Evolutionary conservation across 495 filamentous ascomycete species (phyloP).

Genomic region (Aspergillus nidulans): DNA sequence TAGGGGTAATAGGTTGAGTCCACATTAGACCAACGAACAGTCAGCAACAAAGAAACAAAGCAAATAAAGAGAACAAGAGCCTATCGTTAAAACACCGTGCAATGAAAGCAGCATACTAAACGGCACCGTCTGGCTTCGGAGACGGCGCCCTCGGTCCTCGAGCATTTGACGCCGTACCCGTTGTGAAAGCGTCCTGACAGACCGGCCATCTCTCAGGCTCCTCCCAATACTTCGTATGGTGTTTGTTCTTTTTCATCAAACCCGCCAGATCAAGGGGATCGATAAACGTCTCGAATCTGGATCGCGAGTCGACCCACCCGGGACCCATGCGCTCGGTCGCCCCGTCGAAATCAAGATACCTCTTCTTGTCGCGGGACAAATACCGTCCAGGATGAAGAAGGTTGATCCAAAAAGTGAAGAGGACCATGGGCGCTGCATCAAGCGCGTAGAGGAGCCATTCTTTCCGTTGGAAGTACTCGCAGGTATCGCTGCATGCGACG

Average conservation of each 20-base stretch:
- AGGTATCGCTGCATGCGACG: constrained; percentile 13
- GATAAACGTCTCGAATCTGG: constrained; percentile 26
- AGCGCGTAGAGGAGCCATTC: constrained; percentile 41
- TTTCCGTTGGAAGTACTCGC: constrained; percentile 26
- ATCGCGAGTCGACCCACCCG: constrained; percentile 33
- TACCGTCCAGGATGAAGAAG: constrained; percentile 31
- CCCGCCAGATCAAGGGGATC: constrained; percentile 34
- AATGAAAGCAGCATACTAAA: too few species aligned
- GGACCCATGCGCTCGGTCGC: constrained; percentile 35
- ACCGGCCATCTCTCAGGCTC: constrained; percentile 23
- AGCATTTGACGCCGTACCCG: constrained; percentile 19
- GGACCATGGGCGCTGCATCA: constrained; percentile 34
- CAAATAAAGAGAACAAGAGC: too few species aligned
- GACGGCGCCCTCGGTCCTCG: too few species aligned
- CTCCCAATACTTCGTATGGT: constrained; percentile 33
- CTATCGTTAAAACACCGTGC: too few species aligned
- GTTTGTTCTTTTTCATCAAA: constrained; percentile 21
- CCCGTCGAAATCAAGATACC: constrained; percentile 31
- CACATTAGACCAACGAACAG: too few species aligned
- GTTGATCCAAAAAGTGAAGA: constrained; percentile 39
- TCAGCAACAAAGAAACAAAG: too few species aligned
- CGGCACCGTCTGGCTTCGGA: too few species aligned
- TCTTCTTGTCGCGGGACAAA: constrained; percentile 26
- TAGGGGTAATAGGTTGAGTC: too few species aligned
- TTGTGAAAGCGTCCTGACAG: constrained; percentile 30